Conservation (phyloP, 2,329 filamentous ascomycete genomes). For the Bimuria novae-zelandiae region DNA sequence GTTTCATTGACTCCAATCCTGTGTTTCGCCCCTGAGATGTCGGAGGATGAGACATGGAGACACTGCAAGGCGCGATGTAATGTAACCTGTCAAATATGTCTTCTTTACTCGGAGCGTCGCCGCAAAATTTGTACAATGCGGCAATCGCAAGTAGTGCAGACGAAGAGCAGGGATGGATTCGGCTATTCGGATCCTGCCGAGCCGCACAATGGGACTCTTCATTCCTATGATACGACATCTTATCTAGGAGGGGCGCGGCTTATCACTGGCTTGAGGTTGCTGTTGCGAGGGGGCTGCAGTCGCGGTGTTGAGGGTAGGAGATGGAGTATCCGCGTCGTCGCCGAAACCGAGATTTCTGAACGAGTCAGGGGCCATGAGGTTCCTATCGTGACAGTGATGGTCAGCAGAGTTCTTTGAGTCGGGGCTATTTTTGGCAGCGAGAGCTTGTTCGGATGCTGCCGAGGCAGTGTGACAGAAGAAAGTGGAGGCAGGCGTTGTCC, state of each 20-base stretch:
- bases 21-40: conserved; percentile 13
- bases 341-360: conserved; percentile 90
- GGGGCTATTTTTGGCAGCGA: conserved; percentile 15
- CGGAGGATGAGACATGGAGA: conserved; percentile 18
- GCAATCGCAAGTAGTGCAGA: conserved; percentile 9
- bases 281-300: conserved; percentile 34
- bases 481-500: conserved; percentile 21
- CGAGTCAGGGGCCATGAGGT: conserved; percentile 94
- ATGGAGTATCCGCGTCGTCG: conserved; percentile 49
- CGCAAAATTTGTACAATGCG: conserved; percentile 11
- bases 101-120: conserved; percentile 9
- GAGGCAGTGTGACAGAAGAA: conserved; percentile 28
- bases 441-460: conserved; percentile 27
- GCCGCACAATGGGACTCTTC: conserved; percentile 19
- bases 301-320: conserved; percentile 13
- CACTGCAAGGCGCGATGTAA: conserved; percentile 20
- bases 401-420: conserved; percentile 24
- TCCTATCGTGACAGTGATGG: conserved; percentile 53
- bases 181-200: conserved; percentile 38
- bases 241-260: conserved; percentile 29
- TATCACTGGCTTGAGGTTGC: conserved; percentile 29
- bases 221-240: conserved; percentile 23
- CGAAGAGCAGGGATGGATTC: conserved; percentile 19
- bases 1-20: conserved; percentile 4
- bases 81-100: conserved; percentile 35